phyloP scores from a whole-genome alignment of 139 green algal genomes.

The Pleodorina starrii region DNA sequence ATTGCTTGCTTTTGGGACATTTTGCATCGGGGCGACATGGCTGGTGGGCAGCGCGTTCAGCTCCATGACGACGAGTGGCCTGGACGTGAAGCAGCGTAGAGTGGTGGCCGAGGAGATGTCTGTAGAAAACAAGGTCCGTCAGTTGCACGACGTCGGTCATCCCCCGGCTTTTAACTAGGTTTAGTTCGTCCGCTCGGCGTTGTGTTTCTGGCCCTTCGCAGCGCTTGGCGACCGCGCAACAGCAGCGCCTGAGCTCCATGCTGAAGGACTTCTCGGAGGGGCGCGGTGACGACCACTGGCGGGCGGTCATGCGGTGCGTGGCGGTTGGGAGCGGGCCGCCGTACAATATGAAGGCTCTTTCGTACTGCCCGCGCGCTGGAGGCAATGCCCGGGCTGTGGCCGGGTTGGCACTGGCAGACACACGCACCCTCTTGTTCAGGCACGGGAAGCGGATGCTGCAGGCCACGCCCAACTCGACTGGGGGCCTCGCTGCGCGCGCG shows the following conservation, averaged over 20 bases:
- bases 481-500: too few species aligned
- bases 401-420: too few species aligned
- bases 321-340: too few species aligned
- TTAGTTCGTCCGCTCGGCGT: not conserved
- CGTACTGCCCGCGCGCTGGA: too few species aligned
- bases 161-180: not conserved
- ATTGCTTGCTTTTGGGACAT: conserved; percentile 45
- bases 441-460: too few species aligned
- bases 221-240: conserved; percentile 32
- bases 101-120: conserved; percentile 16
- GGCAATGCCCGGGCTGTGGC: too few species aligned
- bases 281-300: conserved; percentile 58
- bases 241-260: conserved; percentile 56
- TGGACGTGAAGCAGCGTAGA: conserved; percentile 2
- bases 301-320: conserved; percentile 62
- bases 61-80: not conserved
- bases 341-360: too few species aligned
- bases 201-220: too few species aligned
- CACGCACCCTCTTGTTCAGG: too few species aligned
- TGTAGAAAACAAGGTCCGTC: conserved; percentile 52
- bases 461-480: too few species aligned
- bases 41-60: conserved; percentile 44
- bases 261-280: conserved; percentile 57
- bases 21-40: conserved; percentile 30
- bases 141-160: not conserved